phyloP scores from a whole-genome alignment of 805 yeast species.

The Maudiozyma pseudohumilis region DNA sequence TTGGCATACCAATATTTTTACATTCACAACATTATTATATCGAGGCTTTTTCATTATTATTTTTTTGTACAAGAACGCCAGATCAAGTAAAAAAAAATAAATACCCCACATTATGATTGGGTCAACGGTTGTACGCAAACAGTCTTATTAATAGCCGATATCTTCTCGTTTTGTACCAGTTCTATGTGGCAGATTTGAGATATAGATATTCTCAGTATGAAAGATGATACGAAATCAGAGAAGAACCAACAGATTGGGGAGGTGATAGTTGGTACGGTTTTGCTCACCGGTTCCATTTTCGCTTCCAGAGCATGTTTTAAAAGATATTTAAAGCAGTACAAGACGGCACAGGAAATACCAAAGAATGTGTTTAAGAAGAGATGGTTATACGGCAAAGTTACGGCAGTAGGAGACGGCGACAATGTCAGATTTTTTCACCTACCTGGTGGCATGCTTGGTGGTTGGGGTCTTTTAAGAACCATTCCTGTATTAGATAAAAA shows the following conservation, averaged over 20 bases:
- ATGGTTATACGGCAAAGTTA: conserved; percentile 60
- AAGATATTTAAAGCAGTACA: conserved; percentile 39
- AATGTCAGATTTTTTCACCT: conserved; percentile 87
- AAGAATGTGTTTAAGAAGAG: conserved; percentile 32
- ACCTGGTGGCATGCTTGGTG: conserved; percentile 80
- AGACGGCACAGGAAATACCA: conserved; percentile 44
- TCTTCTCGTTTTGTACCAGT: too few relatives aligned
- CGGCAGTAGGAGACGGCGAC: conserved; percentile 93
- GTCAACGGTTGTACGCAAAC: too few relatives aligned
- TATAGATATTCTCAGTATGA: neutral
- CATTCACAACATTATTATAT: too few relatives aligned
- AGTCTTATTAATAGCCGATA: too few relatives aligned
- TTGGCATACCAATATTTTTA: too few relatives aligned
- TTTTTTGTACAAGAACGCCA: too few relatives aligned
- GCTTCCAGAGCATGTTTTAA: conserved; percentile 38
- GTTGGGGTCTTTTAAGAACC: conserved; percentile 87
- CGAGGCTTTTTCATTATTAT: too few relatives aligned
- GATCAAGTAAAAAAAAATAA: too few relatives aligned
- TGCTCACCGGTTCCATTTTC: conserved; percentile 32
- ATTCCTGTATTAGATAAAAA: conserved; percentile 43
- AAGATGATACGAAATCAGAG: neutral
- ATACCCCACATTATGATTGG: too few relatives aligned
- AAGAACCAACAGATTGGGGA: neutral
- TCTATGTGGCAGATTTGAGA: too few relatives aligned
- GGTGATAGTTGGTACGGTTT: neutral